phyloP scores from a whole-genome alignment of 208 protist genomes.

The Vickermania spadyakhi region DNA sequence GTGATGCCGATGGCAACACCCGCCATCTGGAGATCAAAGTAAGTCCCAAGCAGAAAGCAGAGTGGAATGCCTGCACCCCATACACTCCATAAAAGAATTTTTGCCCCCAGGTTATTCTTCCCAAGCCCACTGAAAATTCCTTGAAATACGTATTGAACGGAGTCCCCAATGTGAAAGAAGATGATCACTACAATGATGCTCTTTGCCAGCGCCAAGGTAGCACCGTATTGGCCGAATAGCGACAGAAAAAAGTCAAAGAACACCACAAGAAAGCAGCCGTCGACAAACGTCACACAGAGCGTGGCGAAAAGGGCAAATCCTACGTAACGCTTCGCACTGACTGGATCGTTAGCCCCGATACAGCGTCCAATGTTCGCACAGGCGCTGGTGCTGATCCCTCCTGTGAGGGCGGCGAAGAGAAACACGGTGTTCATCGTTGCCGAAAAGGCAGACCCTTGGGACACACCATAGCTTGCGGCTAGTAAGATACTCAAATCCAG shows the following conservation, averaged over 20 bases:
- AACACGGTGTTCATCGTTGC: conserved; percentile 76
- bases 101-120: conserved; percentile 67
- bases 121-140: conserved; percentile 79
- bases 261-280: conserved; percentile 36
- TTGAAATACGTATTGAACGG: conserved; percentile 77
- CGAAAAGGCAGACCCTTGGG: conserved; percentile 62
- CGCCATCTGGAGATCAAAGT: conserved; percentile 40
- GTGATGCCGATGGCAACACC: conserved; percentile 75
- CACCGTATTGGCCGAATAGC: conserved; percentile 51
- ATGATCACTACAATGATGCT: conserved; percentile 46
- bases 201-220: conserved; percentile 39
- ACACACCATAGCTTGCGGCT: conserved; percentile 44
- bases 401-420: conserved; percentile 57
- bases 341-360: conserved; percentile 50
- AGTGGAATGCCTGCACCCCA: conserved; percentile 69
- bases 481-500: conserved; percentile 74
- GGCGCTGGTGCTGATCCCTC: conserved; percentile 67
- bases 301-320: conserved; percentile 26
- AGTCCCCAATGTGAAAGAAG: conserved; percentile 67
- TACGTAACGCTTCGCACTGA: conserved; percentile 50
- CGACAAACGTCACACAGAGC: conserved; percentile 28
- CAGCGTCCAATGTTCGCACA: conserved; percentile 71
- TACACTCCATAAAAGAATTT: conserved; percentile 54
- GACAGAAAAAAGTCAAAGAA: conserved; percentile 64
- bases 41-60: conserved; percentile 49